phyloP scores from a whole-genome alignment of 352 stramenopile species.

The Blastocystis sp. region DNA sequence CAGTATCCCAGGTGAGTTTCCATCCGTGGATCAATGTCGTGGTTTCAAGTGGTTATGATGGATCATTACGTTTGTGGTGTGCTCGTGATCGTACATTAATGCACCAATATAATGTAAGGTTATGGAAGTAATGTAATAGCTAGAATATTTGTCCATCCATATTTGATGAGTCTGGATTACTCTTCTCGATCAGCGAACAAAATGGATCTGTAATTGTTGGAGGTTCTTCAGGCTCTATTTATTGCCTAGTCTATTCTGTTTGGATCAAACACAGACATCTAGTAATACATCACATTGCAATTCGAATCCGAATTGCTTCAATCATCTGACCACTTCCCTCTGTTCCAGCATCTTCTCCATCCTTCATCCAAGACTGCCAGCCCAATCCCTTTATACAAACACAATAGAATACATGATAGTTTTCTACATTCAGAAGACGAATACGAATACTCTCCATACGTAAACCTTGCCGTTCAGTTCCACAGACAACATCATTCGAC shows the following conservation, averaged over 20 bases:
- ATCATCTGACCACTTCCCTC: neutral
- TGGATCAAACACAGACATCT: neutral
- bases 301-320: conserved; percentile 51
- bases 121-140: neutral
- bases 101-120: conserved; percentile 28
- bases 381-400: conserved; percentile 43
- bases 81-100: neutral
- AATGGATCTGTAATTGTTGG: conserved; percentile 27
- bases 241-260: conserved; percentile 17
- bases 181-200: conserved; percentile 2
- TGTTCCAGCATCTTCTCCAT: conserved; percentile 32
- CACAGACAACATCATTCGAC: conserved; percentile 3
- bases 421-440: neutral
- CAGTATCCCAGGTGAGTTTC: conserved; percentile 8
- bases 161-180: conserved; percentile 22
- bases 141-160: conserved; percentile 3
- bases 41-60: conserved; percentile 14
- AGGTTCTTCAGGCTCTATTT: neutral
- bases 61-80: conserved; percentile 9
- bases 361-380: conserved; percentile 35
- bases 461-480: conserved; percentile 20
- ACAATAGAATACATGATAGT: conserved; percentile 33
- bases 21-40: conserved; percentile 42
- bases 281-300: conserved; percentile 23
- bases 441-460: conserved; percentile 54